Evolutionary conservation across 306 rosid species (phyloP), one percentile per base, ranked within the genome.

Genomic region (Delonix regia): DNA sequence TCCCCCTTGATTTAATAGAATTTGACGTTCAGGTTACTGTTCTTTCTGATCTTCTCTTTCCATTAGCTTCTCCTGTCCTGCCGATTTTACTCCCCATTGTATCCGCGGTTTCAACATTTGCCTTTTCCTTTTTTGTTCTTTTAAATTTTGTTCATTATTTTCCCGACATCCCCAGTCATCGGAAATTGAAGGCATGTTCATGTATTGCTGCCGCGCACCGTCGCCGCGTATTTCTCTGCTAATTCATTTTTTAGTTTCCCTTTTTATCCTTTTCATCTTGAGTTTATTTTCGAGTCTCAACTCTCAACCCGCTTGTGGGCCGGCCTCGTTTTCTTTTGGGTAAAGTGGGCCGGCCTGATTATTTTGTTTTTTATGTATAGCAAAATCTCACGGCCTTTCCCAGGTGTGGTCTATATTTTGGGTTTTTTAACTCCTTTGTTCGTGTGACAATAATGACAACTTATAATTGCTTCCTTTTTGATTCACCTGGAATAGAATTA

Each of bases 1-100:
- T 79, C 71, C 94, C 94, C 0, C 59, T 94, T 16, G 89, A 92
- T 76, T 94, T 82, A 80, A 45, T 94, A 27, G 96, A 94, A 76
- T 92, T 92, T n/a, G 96, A 92, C 45, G 98, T 94, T 86, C 97
- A 89, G 97, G 98, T 94, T 14, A 11, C 7, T 48, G 28, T 30
- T 69, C 41, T 15, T 4, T 10, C 15, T 0, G 14, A 1, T 56
- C 15, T 24, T 45, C 9, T 62, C 10, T 1, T 25, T 64, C 6
- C 42, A 13, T n/a, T 15, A 5, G 30, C 34, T 30, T 27, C 16
- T 4, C 64, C 59, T 4, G 0, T 11, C 13, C 13, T 3, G 13
- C 57, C 24, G 25, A 51, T 2, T 51, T 18, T 7, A 6, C n/a
- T 51, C 7, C 28, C 60, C 15, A 11, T 21, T 21, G 27, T 9